phyloP scores from a whole-genome alignment of 192 early-diverging fungal species.

The Rhizoclosmatium globosum region DNA sequence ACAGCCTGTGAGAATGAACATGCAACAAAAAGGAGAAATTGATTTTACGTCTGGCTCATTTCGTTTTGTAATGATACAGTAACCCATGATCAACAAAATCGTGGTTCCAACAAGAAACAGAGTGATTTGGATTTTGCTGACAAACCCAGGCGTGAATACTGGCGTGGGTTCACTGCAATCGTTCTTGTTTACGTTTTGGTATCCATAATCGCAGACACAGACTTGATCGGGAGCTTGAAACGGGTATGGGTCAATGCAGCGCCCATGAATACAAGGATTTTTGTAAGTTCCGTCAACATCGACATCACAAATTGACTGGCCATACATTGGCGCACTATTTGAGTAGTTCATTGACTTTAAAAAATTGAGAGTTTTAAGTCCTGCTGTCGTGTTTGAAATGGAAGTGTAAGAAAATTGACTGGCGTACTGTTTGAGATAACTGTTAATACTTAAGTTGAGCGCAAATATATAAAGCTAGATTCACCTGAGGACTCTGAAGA shows the following conservation, averaged over 20 bases:
- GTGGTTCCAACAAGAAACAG: not conserved
- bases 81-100: not conserved
- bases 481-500: not conserved
- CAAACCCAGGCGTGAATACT: not conserved
- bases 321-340: not conserved
- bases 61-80: not conserved
- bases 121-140: not conserved
- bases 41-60: not conserved
- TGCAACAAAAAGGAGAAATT: not conserved
- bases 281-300: not conserved
- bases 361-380: not conserved
- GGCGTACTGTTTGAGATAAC: not conserved
- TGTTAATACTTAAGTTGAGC: not conserved
- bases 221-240: not conserved
- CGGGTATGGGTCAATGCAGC: not conserved
- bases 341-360: not conserved
- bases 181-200: not conserved
- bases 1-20: slow-evolving; percentile 1
- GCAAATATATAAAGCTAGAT: too few species aligned
- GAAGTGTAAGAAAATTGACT: not conserved
- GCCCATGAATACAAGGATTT: slow-evolving; percentile 12
- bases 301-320: too few species aligned
- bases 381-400: not conserved
- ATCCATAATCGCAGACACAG: slow-evolving; percentile 19
- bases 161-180: slow-evolving; percentile 30